phyloP scores from a whole-genome alignment of 2,329 filamentous ascomycete species.

The Colletotrichum agaves region DNA sequence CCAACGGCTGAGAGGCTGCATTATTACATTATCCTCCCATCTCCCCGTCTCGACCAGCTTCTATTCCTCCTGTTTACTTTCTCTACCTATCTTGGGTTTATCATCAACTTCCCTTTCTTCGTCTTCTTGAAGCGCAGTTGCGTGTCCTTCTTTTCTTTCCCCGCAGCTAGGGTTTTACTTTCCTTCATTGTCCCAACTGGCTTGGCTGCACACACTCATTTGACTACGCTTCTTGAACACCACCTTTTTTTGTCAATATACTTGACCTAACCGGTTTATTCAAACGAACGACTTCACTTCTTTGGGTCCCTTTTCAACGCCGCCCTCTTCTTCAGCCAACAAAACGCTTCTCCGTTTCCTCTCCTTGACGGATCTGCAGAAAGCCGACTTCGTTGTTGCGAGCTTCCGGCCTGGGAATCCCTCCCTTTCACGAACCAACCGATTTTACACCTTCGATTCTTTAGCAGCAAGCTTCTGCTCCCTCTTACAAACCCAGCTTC shows the following conservation, averaged over 20 bases:
- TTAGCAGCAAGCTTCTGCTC: conserved; percentile 35
- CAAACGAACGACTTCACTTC: conserved; percentile 35
- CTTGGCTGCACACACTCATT: conserved; percentile 69
- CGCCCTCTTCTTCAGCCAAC: conserved; percentile 12
- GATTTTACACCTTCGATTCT: conserved; percentile 34
- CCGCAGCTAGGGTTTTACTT: conserved; percentile 55
- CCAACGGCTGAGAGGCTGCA: conserved; percentile 44
- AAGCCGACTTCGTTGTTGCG: conserved; percentile 37
- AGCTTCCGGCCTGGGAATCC: conserved; percentile 34
- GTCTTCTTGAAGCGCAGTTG: conserved; percentile 51
- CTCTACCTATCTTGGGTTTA: conserved; percentile 43
- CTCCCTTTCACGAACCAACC: conserved; percentile 20
- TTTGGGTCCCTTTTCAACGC: conserved; percentile 31
- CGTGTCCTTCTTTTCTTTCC: conserved; percentile 52
- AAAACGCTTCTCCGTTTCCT: conserved; percentile 28
- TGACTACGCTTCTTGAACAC: conserved; percentile 57
- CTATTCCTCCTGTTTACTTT: conserved; percentile 43
- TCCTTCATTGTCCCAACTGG: conserved; percentile 63
- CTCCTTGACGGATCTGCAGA: conserved; percentile 36
- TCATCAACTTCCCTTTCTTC: conserved; percentile 47
- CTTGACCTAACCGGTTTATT: conserved; percentile 40
- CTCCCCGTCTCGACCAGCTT: conserved; percentile 34
- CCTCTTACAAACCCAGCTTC: conserved; percentile 32
- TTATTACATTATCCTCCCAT: conserved; percentile 39
- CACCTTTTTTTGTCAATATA: conserved; percentile 37